These are phyloP conservation scores for Boletellus ananiceps DNA, from an alignment of 768 basidiomycete genomes.

Conservation along the genomic window DNA sequence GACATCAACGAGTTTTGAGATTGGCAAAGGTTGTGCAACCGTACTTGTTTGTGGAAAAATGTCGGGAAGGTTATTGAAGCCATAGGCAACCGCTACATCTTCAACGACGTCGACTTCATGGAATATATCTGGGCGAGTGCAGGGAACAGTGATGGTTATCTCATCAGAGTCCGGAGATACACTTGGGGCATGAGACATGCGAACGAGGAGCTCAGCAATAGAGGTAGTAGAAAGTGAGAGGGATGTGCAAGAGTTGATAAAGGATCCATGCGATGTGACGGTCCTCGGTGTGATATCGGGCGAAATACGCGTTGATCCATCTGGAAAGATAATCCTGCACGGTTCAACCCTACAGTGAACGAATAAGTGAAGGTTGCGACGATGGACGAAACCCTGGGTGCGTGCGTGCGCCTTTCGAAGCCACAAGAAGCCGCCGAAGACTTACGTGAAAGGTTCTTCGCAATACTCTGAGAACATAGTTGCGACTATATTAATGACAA, in stretches of 20 bases:
- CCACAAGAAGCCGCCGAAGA: background rate
- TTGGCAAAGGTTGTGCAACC: conserved; percentile 85
- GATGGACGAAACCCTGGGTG: background rate
- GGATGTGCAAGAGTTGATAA: conserved; percentile 95
- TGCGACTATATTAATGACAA: conserved; percentile 90
- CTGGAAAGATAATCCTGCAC: conserved; percentile 75
- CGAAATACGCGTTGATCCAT: conserved; percentile 69
- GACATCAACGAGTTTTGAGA: conserved; percentile 87
- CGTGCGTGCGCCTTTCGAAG: background rate
- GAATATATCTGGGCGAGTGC: conserved; percentile 97
- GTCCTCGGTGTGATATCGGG: conserved; percentile 76
- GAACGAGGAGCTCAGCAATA: conserved; percentile 66
- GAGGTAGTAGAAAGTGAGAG: conserved; percentile 63
- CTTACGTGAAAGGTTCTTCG: conserved; percentile 86
- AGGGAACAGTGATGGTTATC: conserved; percentile 73
- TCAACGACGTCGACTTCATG: conserved; percentile 99
- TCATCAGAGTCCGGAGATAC: conserved; percentile 51
- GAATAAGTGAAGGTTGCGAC: background rate
- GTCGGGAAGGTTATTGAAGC: conserved; percentile 93
- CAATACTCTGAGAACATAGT: conserved; percentile 99
- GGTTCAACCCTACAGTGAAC: conserved; percentile 75
- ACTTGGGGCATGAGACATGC: conserved; percentile 73
- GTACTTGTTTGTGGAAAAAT: conserved; percentile 93
- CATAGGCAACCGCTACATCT: conserved; percentile 95
- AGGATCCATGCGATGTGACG: conserved; percentile 76